phyloP scores from a whole-genome alignment of 148 eudicot genomes.

The Talinum fruticosum region DNA sequence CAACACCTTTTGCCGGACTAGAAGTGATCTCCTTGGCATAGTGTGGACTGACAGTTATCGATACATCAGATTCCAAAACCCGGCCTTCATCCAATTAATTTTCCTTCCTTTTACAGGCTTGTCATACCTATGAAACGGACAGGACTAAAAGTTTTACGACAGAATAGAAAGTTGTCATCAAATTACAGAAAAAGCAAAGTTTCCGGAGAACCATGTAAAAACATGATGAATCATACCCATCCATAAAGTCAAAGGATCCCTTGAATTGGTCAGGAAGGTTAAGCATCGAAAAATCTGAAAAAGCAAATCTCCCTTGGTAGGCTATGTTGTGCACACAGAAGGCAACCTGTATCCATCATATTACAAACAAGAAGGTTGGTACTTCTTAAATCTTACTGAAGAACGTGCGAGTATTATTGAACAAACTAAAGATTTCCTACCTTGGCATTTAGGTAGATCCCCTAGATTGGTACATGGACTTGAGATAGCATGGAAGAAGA shows the following conservation, averaged over 20 bases:
- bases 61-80: slow-evolving; percentile 66
- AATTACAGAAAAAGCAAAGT: not conserved
- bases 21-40: slow-evolving; percentile 78
- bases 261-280: slow-evolving; percentile 65
- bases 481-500: slow-evolving; percentile 87
- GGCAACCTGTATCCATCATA: slow-evolving; percentile 54
- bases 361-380: not conserved
- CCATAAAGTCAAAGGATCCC: slow-evolving; percentile 81
- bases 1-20: slow-evolving; percentile 68
- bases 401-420: not conserved
- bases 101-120: slow-evolving; percentile 87
- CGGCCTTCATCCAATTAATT: slow-evolving; percentile 98
- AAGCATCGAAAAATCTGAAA: slow-evolving; percentile 71
- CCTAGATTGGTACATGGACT: slow-evolving; percentile 59
- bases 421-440: slow-evolving; percentile 25
- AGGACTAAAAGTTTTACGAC: not conserved
- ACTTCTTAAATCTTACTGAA: not conserved
- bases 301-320: slow-evolving; percentile 86
- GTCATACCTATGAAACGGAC: slow-evolving; percentile 41
- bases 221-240: slow-evolving; percentile 52
- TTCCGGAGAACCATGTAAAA: not conserved
- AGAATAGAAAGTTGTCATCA: not conserved
- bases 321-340: slow-evolving; percentile 98
- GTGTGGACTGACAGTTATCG: slow-evolving; percentile 85
- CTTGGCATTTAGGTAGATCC: slow-evolving; percentile 76